Percentiles rank a stretch among this genome's conserved stretches.
phyloP scores from a whole-genome alignment of 768 basidiomycete genomes.

The Pleurotus djamor region DNA sequence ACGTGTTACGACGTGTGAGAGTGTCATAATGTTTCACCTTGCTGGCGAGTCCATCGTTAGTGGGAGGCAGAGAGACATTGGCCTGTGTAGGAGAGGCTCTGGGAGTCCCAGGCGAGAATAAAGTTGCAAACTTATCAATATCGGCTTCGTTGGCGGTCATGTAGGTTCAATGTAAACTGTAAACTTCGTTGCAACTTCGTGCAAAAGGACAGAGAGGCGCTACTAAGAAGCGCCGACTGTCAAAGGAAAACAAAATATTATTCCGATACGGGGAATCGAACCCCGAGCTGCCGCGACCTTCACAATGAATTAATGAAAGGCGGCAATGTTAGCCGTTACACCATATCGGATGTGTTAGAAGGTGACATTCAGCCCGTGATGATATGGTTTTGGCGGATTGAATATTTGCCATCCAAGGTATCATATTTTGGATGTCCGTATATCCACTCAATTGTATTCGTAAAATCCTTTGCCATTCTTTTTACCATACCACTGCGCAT shows the following conservation, averaged over 20 bases:
- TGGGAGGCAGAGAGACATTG: not conserved
- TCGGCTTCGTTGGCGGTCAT: conserved; percentile 7
- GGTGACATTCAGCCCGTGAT: too few species aligned
- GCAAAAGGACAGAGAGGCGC: conserved; percentile 19
- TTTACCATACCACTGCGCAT: conserved; percentile 90
- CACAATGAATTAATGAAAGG: conserved; percentile 43
- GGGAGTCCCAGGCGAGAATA: conserved; percentile 34
- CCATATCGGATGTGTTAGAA: conserved; percentile 48
- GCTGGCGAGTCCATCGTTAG: not conserved
- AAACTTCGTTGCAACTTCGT: too few species aligned
- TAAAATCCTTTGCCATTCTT: conserved; percentile 97
- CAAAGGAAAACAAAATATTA: too few species aligned
- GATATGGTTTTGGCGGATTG: too few species aligned
- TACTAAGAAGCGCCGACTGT: too few species aligned
- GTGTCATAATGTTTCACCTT: not conserved
- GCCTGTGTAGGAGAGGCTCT: conserved; percentile 20
- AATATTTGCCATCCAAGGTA: too few species aligned
- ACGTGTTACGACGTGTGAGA: conserved; percentile 2
- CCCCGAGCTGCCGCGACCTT: conserved; percentile 49
- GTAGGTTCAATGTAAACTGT: not conserved
- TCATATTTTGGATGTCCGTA: too few species aligned
- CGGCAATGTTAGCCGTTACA: conserved; percentile 66
- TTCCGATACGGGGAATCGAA: conserved; percentile 59
- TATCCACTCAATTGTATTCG: conserved; percentile 54
- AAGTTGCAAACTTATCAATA: conserved; percentile 33